Base-by-base conservation (phyloP, 176 grass and related monocot genomes). In the Hyparrhenia diplandra region DNA sequence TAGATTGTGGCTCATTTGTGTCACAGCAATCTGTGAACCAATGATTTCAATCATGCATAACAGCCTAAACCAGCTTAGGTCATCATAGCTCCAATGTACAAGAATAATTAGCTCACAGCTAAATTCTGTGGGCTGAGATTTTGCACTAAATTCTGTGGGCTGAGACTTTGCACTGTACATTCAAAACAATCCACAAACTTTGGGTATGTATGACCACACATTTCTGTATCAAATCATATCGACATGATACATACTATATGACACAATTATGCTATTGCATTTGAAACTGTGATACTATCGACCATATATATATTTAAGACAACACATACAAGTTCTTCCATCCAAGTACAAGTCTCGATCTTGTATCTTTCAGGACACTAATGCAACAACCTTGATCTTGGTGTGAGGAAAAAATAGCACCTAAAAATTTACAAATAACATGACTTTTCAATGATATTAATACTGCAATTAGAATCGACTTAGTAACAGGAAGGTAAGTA, bases 81-180 rank as follows among this genome's bases (percentile, higher is more conserved):
- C 55, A 64, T 61, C 32, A 25, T n/a, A 34, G 34, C 60, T 20
- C 52, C 67, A 69, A 80, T 42, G 24, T 54, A 66, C 25, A 54
- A 65, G 69, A 39, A 65, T 27, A 17, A 80, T 32, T 80, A 36
- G 57, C 16, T 72, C 43, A 85, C 43, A 85, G 65, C 45, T 45
- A 64, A 66, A 63, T 37, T 76, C 40, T 6, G 28, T 28, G n/a
- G n/a, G n/a, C n/a, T n/a, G n/a, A n/a, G n/a, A n/a, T n/a, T n/a
- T n/a, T n/a, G n/a, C n/a, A n/a, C 43, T 45, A 64, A 65, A 62
- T 37, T 76, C 40, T 6, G 29, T 29, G 51, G 32, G 34, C 47
- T 42, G 46, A 80, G 69, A 74, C 4, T 69, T 35, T 16, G 0
- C 34, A 66, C 69, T 25, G 16, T 27, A 74, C 55, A 74, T 25